Evolutionary conservation across 1,284 basidiomycete species (phyloP).

Genomic region (Tilletia walkeri): DNA sequence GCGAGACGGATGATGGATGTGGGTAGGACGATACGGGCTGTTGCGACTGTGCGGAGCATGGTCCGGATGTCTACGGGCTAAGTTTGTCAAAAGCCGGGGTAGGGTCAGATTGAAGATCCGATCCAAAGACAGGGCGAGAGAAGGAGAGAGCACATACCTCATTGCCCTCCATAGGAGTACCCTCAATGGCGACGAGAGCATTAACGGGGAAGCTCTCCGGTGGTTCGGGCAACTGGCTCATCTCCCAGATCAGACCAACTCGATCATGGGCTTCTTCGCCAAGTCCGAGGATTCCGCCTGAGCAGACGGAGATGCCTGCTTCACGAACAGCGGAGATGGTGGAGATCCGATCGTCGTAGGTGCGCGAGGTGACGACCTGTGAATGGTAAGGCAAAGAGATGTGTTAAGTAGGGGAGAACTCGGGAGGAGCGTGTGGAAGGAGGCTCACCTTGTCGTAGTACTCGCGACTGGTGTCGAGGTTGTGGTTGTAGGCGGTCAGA

Average conservation of each 20-base stretch:
- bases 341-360: constrained; percentile 86
- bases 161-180: constrained; percentile 64
- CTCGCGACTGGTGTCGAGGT: constrained; percentile 95
- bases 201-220: constrained; percentile 99
- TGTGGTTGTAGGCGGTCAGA: constrained; percentile 96
- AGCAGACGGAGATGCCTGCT: constrained; percentile 95
- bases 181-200: constrained; percentile 71
- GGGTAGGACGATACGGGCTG: constrained; percentile 87
- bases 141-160: constrained; percentile 52
- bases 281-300: constrained; percentile 90
- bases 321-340: constrained; percentile 87
- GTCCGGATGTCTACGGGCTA: constrained; percentile 66
- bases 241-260: constrained; percentile 90
- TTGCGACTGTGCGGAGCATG: constrained; percentile 88
- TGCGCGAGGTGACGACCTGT: constrained; percentile 88
- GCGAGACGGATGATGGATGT: constrained; percentile 89
- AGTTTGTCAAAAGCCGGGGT: neutral
- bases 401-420: neutral
- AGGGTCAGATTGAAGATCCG: neutral
- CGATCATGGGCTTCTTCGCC: constrained; percentile 88
- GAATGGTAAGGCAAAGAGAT: neutral
- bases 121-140: neutral
- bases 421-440: neutral
- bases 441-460: constrained; percentile 79
- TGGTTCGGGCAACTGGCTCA: constrained; percentile 83